A percentile compares a stretch with the other conserved stretches of the same genome.
These are phyloP conservation scores for Leishmania tarentolae DNA, from an alignment of 208 protist genomes.

Conservation along the genomic window DNA sequence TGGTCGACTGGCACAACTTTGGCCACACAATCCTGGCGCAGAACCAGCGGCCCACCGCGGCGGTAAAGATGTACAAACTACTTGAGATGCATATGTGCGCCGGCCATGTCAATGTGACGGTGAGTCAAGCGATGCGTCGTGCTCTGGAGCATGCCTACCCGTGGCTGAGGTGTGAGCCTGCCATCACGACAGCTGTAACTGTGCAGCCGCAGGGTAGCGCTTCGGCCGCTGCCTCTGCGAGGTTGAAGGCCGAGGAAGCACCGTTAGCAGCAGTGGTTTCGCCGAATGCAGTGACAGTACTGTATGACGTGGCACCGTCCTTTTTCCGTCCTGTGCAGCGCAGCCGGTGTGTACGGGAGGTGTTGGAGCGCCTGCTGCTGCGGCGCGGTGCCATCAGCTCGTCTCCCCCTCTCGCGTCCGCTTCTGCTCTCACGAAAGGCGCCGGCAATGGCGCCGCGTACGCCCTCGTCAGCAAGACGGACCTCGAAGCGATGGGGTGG, in stretches of 20 bases:
- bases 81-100: slow-evolving; percentile 68
- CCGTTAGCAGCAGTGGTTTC: not conserved
- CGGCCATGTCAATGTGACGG: slow-evolving; percentile 79
- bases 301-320: slow-evolving; percentile 77
- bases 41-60: slow-evolving; percentile 46
- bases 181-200: not conserved
- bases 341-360: slow-evolving; percentile 47
- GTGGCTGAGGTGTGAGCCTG: slow-evolving; percentile 6
- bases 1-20: slow-evolving; percentile 94
- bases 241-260: not conserved
- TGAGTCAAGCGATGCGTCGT: slow-evolving; percentile 76
- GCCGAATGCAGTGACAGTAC: slow-evolving; percentile 39
- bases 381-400: slow-evolving; percentile 1
- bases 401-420: not conserved
- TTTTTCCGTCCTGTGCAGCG: slow-evolving; percentile 68
- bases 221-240: not conserved
- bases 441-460: slow-evolving; percentile 5
- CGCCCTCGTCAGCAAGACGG: slow-evolving; percentile 14
- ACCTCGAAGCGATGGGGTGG: slow-evolving; percentile 37
- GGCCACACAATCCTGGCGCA: slow-evolving; percentile 86
- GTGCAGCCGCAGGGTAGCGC: not conserved
- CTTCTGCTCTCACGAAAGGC: not conserved
- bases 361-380: slow-evolving; percentile 44
- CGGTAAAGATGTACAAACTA: slow-evolving; percentile 64
- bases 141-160: slow-evolving; percentile 33